A percentile compares a stretch with the other conserved stretches of the same genome.
These are phyloP conservation scores for Tuber magnatum DNA, from an alignment of 495 filamentous ascomycete genomes.

Conservation along the genomic window DNA sequence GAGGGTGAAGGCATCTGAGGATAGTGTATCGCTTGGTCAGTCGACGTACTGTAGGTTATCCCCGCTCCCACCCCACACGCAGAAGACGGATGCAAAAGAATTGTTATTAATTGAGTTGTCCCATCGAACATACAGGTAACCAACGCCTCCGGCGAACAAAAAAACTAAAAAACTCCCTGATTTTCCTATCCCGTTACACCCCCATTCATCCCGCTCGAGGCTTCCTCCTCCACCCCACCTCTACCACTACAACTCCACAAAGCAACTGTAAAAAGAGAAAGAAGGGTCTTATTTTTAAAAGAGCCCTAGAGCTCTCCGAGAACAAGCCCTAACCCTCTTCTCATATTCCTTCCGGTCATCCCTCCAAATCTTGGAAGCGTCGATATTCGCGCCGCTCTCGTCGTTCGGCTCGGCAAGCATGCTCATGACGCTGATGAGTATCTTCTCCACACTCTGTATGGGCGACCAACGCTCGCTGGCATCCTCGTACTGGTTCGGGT, in stretches of 20 bases:
- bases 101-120: neutral
- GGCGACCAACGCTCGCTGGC: conserved; percentile 92
- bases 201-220: neutral
- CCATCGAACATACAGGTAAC: neutral
- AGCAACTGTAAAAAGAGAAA: neutral
- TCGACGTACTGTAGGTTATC: neutral
- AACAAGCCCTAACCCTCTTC: conserved; percentile 72
- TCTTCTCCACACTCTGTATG: conserved; percentile 95
- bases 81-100: neutral
- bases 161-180: neutral
- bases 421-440: conserved; percentile 84
- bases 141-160: conserved; percentile 9
- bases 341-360: conserved; percentile 68
- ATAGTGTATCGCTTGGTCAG: neutral
- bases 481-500: conserved; percentile 89
- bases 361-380: conserved; percentile 79
- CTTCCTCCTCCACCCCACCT: neutral
- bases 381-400: conserved; percentile 90
- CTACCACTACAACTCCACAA: neutral
- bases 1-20: neutral
- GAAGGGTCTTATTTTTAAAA: conserved; percentile 8
- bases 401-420: conserved; percentile 90
- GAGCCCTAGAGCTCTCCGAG: conserved; percentile 55
- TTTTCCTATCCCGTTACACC: neutral
- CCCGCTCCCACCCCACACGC: neutral